phyloP scores from a whole-genome alignment of 2,329 filamentous ascomycete genomes.

The Parastagonospora avenae region DNA sequence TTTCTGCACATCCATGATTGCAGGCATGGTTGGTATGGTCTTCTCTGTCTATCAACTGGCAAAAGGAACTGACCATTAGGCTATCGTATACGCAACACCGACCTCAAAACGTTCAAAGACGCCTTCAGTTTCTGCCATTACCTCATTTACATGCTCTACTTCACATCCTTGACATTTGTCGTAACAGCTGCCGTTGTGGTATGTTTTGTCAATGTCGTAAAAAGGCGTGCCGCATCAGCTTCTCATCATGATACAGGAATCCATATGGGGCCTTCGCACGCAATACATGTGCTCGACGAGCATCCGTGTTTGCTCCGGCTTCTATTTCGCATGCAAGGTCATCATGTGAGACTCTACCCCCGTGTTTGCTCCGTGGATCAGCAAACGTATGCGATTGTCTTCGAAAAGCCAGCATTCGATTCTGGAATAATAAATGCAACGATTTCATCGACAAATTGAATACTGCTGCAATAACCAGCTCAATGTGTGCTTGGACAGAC shows the following conservation, averaged over 20 bases:
- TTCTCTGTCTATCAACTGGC: not conserved
- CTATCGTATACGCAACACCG: constrained; percentile 17
- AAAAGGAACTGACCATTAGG: constrained; percentile 11
- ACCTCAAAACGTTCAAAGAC: not conserved
- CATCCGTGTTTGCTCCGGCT: constrained; percentile 46
- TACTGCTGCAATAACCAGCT: not conserved
- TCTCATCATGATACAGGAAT: constrained; percentile 12
- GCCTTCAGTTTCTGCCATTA: constrained; percentile 25
- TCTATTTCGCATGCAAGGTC: constrained; percentile 23
- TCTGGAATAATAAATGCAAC: too few relatives aligned
- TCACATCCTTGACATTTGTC: constrained; percentile 44
- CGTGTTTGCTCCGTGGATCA: not conserved
- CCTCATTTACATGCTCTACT: constrained; percentile 43
- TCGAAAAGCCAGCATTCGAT: too few relatives aligned
- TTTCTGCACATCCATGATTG: constrained; percentile 34
- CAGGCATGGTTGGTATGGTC: constrained; percentile 26
- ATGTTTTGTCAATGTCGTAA: not conserved
- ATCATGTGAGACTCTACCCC: constrained; percentile 12
- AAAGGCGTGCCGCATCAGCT: not conserved
- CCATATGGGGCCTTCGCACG: constrained; percentile 36
- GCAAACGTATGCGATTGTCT: not conserved
- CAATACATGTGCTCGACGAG: constrained; percentile 36
- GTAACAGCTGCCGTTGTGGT: constrained; percentile 37
- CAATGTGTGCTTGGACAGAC: not conserved
- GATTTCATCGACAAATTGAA: not conserved